Percentiles rank a stretch among this genome's conserved stretches.
These are phyloP conservation scores for Oryza glaberrima DNA, from an alignment of 176 grass and related monocot genomes.

Conservation along the genomic window DNA sequence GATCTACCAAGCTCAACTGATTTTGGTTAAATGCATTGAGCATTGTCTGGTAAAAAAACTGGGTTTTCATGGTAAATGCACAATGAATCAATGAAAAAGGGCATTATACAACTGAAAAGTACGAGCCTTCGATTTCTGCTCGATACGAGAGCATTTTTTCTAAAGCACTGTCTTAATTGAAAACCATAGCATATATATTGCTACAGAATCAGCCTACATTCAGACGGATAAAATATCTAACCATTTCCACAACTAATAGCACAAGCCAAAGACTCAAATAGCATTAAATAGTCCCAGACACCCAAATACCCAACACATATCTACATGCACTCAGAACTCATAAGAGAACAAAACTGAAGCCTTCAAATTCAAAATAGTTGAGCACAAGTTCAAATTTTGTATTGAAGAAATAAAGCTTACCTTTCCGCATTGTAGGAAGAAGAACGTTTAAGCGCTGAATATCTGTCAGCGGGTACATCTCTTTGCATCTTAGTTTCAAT, in stretches of 20 bases:
- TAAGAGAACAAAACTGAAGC: background rate
- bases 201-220: conserved; percentile 4
- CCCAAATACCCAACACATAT: background rate
- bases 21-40: background rate
- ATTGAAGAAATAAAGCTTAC: conserved; percentile 41
- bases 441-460: conserved; percentile 75
- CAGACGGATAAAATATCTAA: background rate
- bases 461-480: conserved; percentile 54
- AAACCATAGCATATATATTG: background rate
- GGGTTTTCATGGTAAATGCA: conserved; percentile 9
- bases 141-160: background rate
- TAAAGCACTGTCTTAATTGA: conserved; percentile 1
- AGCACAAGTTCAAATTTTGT: background rate
- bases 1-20: background rate
- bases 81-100: background rate
- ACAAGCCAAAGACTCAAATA: background rate
- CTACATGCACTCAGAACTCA: background rate
- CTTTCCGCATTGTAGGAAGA: conserved; percentile 92
- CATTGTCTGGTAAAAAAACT: background rate
- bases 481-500: conserved; percentile 76
- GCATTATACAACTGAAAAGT: background rate
- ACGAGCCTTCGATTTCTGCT: background rate
- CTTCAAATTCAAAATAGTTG: background rate
- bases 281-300: background rate
- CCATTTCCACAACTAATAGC: background rate